A percentile compares a stretch with the other conserved stretches of the same genome.
Evolutionary conservation across 2,329 filamentous ascomycete genomes (phyloP).

Genomic region (Penicillium psychrosexuale): DNA sequence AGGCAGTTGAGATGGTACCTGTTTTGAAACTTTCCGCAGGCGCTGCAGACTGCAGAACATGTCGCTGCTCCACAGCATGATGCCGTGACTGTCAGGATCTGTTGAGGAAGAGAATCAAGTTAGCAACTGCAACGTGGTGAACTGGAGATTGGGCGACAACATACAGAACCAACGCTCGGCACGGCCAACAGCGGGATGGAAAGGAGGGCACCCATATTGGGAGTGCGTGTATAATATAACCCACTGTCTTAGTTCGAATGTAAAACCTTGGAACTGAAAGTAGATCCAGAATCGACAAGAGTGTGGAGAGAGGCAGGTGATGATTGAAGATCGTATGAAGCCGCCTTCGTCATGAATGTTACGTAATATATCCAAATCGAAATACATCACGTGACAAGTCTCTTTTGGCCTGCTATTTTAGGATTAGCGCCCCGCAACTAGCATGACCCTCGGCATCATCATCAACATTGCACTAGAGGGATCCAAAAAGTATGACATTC

Average conservation of each 20-base stretch:
- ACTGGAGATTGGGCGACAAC: conserved; percentile 34
- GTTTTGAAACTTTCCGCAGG: conserved; percentile 95
- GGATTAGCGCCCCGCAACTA: background rate
- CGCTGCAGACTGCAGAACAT: conserved; percentile 91
- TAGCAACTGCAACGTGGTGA: conserved; percentile 7
- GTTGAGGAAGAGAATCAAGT: conserved; percentile 10
- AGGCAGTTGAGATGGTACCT: conserved; percentile 55
- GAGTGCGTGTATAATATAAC: background rate
- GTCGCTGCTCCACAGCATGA: conserved; percentile 97
- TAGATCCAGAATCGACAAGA: background rate
- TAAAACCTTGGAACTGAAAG: background rate
- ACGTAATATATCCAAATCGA: background rate
- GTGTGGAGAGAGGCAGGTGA: conserved; percentile 11
- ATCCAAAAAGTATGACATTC: background rate
- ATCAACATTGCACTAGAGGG: background rate
- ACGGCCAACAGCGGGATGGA: conserved; percentile 86
- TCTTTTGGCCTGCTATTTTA: background rate
- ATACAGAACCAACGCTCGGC: conserved; percentile 80
- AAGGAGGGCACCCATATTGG: conserved; percentile 80
- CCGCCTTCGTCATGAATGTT: conserved; percentile 1
- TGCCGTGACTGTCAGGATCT: conserved; percentile 74
- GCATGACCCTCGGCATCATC: background rate
- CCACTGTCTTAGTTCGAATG: background rate
- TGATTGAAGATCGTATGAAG: conserved; percentile 3
- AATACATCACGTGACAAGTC: background rate